Conservation (phyloP, 768 basidiomycete genomes). For the Leccinum subgranulosum region DNA sequence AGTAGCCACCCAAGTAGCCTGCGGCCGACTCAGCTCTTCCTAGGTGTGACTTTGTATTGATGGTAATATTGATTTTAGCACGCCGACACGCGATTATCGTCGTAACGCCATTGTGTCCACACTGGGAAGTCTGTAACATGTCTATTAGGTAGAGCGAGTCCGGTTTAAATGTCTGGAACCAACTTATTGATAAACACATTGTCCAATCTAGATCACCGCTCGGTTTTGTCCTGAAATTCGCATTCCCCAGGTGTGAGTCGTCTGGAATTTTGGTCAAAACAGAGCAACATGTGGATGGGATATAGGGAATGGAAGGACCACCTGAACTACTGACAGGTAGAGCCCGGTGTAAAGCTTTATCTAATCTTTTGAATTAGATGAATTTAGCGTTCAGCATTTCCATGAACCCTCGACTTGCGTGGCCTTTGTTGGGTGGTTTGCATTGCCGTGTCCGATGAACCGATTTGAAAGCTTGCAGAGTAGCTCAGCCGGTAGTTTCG, state of each 20-base stretch:
- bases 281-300: not conserved
- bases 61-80: not conserved
- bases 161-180: not conserved
- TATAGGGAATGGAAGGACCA: too few species aligned
- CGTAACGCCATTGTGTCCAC: not conserved
- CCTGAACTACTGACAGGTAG: too few species aligned
- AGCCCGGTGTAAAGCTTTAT: too few species aligned
- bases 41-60: too few species aligned
- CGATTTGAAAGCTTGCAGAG: too few species aligned
- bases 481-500: too few species aligned
- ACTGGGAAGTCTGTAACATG: not conserved
- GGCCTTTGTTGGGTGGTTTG: too few species aligned
- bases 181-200: conserved; percentile 1
- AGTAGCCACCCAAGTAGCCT: conserved; percentile 49
- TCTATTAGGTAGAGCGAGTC: conserved; percentile 6
- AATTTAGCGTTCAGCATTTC: too few species aligned
- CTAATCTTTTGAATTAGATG: too few species aligned
- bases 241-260: not conserved
- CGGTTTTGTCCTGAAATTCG: not conserved
- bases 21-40: conserved; percentile 82
- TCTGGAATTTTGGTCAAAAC: conserved; percentile 1
- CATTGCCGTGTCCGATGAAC: too few species aligned
- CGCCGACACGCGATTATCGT: not conserved
- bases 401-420: too few species aligned
- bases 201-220: not conserved